Evolutionary conservation across 1,284 basidiomycete genomes (phyloP).

Genomic region (Papiliotrema laurentii): DNA sequence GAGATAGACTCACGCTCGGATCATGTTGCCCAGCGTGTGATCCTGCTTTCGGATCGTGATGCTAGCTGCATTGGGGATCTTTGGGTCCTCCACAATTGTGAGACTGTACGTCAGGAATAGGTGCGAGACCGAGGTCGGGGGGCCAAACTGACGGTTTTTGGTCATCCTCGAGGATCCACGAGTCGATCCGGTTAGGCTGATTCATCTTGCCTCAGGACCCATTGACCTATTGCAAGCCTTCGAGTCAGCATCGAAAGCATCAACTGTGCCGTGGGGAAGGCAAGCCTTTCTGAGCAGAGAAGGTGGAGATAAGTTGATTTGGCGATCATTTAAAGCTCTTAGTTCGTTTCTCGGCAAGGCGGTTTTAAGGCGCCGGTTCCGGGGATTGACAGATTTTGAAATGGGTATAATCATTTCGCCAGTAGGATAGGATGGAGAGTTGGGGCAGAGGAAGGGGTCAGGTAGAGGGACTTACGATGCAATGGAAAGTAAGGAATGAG

Average conservation of each 20-base stretch:
- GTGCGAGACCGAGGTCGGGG: background rate
- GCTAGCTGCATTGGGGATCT: constrained; percentile 94
- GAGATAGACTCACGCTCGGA: constrained; percentile 68
- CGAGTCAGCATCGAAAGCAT: no score
- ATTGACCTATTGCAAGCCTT: background rate
- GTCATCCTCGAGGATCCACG: constrained; percentile 72
- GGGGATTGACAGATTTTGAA: constrained; percentile 57
- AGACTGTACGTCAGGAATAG: constrained; percentile 39
- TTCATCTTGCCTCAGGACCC: constrained; percentile 60
- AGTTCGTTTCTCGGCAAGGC: constrained; percentile 16
- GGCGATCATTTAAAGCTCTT: constrained; percentile 23
- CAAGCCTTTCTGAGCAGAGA: constrained; percentile 9
- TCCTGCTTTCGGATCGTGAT: constrained; percentile 94
- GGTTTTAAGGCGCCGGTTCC: constrained; percentile 38
- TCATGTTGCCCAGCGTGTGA: constrained; percentile 94
- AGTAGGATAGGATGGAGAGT: background rate
- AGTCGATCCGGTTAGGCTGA: constrained; percentile 85
- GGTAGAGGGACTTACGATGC: no score
- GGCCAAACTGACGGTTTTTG: constrained; percentile 89
- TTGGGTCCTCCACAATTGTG: constrained; percentile 89
- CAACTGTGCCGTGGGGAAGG: background rate
- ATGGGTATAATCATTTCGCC: constrained; percentile 47
- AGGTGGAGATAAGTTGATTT: constrained; percentile 10
- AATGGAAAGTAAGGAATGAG: no score
- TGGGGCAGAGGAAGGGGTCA: background rate